phyloP scores from a whole-genome alignment of 345 rosid genomes.

The Abelmoschus esculentus region DNA sequence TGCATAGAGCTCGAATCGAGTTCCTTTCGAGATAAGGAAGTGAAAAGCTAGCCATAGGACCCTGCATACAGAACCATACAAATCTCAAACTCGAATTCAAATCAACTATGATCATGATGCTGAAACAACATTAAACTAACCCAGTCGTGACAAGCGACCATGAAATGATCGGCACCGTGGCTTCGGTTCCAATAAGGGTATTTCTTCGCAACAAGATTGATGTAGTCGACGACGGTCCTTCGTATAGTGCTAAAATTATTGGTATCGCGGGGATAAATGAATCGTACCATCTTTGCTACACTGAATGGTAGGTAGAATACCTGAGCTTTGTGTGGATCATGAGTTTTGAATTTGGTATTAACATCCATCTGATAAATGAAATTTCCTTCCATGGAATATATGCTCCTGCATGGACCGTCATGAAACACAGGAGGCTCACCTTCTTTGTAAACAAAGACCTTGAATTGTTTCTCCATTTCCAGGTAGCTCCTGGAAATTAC shows the following conservation, averaged over 20 bases:
- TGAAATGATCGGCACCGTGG: constrained; percentile 42
- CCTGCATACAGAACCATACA: background rate
- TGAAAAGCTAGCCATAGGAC: background rate
- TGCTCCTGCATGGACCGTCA: background rate
- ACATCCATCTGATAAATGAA: background rate
- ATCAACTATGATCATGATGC: background rate
- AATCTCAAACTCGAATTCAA: background rate
- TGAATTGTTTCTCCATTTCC: constrained; percentile 82
- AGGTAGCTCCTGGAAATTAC: constrained; percentile 25
- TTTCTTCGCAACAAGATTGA: background rate
- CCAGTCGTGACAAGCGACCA: background rate
- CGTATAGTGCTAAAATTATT: background rate
- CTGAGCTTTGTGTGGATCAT: background rate
- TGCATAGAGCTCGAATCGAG: background rate
- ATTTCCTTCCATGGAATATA: constrained; percentile 77
- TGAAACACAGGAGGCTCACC: background rate
- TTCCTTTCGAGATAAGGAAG: background rate
- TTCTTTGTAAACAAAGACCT: constrained; percentile 41
- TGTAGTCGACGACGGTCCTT: background rate
- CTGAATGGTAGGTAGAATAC: background rate
- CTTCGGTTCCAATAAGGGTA: constrained; percentile 20
- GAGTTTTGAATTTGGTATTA: background rate
- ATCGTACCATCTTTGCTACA: background rate
- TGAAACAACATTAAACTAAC: constrained; percentile 1
- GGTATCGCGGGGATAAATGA: background rate